Evolutionary conservation across 768 basidiomycete species (phyloP).

Genomic region (Pleurotus citrinopileatus): DNA sequence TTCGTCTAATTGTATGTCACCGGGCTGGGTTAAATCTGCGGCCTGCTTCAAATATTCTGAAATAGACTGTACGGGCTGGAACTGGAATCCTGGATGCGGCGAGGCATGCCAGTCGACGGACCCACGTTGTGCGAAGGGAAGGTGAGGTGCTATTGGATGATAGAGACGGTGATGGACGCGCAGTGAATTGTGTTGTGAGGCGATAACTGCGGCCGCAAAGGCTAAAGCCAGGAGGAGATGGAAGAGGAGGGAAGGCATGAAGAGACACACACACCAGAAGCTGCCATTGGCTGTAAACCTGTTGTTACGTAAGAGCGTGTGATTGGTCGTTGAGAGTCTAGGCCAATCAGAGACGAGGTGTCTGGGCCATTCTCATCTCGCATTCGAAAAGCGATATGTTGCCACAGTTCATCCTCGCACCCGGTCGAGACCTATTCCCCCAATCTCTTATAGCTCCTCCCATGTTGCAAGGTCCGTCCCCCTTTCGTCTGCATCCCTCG

Average conservation of each 20-base stretch:
- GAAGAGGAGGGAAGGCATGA: constrained; percentile 9
- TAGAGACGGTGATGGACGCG: constrained; percentile 50
- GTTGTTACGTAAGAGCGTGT: constrained; percentile 1
- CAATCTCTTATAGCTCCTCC: constrained; percentile 10
- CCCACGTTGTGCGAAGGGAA: constrained; percentile 43
- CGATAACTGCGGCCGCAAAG: constrained; percentile 16
- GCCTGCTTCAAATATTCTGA: constrained; percentile 46
- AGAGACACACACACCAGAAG: neutral
- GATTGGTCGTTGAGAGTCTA: constrained; percentile 21
- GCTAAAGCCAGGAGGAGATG: constrained; percentile 15
- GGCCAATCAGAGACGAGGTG: constrained; percentile 7
- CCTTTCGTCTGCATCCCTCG: neutral
- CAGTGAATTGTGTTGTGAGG: constrained; percentile 18
- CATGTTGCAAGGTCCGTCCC: constrained; percentile 3
- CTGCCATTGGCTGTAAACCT: constrained; percentile 5
- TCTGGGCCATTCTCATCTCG: constrained; percentile 1
- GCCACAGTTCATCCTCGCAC: neutral
- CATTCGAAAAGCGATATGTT: neutral
- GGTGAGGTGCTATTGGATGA: constrained; percentile 38
- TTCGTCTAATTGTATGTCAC: constrained; percentile 27
- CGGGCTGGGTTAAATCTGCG: constrained; percentile 32
- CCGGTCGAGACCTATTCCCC: constrained; percentile 13
- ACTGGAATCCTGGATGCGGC: constrained; percentile 30
- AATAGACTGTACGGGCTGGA: constrained; percentile 40
- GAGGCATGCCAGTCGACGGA: constrained; percentile 30